These are phyloP conservation scores for Coniella lustricola DNA, from an alignment of 2,329 filamentous ascomycete genomes.

Conservation along the genomic window DNA sequence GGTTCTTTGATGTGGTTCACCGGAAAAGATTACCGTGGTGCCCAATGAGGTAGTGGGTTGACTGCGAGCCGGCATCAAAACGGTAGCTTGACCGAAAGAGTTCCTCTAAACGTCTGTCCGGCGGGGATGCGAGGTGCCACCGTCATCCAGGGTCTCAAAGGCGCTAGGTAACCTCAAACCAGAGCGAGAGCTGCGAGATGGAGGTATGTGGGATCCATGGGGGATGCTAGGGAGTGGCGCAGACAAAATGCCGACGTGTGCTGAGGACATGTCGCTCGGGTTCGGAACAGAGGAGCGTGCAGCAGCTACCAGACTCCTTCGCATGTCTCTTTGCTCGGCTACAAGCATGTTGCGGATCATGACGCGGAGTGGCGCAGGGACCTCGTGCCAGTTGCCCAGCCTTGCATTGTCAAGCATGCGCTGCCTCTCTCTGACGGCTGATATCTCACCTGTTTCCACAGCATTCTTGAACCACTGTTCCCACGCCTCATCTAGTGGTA, in stretches of 20 bases:
- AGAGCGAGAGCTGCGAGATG: conserved; percentile 10
- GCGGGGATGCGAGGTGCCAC: conserved; percentile 7
- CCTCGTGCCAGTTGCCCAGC: conserved; percentile 49
- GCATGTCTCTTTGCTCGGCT: conserved; percentile 25
- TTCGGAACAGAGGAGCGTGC: background rate
- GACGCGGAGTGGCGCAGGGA: conserved; percentile 49
- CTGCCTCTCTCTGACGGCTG: conserved; percentile 29
- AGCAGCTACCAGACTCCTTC: conserved; percentile 9
- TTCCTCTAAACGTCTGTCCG: conserved; percentile 11
- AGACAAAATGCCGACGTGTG: conserved; percentile 8
- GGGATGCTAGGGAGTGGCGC: conserved; percentile 3
- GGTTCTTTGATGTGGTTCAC: too few relatives aligned
- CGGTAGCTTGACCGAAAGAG: background rate
- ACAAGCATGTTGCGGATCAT: conserved; percentile 43
- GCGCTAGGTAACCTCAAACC: conserved; percentile 10
- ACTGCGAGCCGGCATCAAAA: background rate
- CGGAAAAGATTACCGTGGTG: too few relatives aligned
- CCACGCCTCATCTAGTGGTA: conserved; percentile 63
- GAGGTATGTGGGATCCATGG: background rate
- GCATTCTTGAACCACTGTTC: conserved; percentile 69
- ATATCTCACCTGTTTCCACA: conserved; percentile 52
- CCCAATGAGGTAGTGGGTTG: background rate
- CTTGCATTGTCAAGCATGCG: conserved; percentile 49
- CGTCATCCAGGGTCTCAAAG: conserved; percentile 6
- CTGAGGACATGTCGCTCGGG: conserved; percentile 6